Conservation (phyloP, 2,329 filamentous ascomycete species). For the Ambrosiella cleistominuta region DNA sequence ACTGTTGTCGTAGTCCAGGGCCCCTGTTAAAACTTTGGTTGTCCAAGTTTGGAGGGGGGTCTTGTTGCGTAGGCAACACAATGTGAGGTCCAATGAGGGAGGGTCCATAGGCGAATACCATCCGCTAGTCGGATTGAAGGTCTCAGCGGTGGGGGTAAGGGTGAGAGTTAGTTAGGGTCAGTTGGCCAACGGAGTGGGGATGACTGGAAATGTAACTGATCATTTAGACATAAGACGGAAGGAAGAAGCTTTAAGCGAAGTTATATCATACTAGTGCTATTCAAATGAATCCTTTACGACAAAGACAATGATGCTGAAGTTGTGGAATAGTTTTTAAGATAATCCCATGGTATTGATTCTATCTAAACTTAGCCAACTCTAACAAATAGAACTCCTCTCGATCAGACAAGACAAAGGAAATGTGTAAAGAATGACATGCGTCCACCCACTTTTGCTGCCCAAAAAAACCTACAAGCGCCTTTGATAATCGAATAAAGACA, state of each 20-base stretch:
- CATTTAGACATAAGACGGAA: not conserved
- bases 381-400: not conserved
- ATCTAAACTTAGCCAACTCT: not conserved
- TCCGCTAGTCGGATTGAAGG: not conserved
- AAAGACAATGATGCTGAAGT: not conserved
- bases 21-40: not conserved
- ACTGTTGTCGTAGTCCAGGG: not conserved
- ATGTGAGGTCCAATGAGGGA: not conserved
- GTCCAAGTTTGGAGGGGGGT: not conserved
- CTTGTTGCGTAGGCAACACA: not conserved
- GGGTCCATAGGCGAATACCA: not conserved
- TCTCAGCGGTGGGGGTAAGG: not conserved
- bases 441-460: slow-evolving; percentile 1
- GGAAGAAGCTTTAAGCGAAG: not conserved
- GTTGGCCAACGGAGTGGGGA: not conserved
- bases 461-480: not conserved
- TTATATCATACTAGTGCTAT: not conserved
- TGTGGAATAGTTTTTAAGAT: not conserved
- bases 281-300: not conserved
- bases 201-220: too few species aligned
- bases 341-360: not conserved
- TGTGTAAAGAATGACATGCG: not conserved
- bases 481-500: not conserved
- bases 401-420: slow-evolving; percentile 3
- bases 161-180: not conserved